Conservation (phyloP, 2,329 filamentous ascomycete genomes). For the Verticillium longisporum region DNA sequence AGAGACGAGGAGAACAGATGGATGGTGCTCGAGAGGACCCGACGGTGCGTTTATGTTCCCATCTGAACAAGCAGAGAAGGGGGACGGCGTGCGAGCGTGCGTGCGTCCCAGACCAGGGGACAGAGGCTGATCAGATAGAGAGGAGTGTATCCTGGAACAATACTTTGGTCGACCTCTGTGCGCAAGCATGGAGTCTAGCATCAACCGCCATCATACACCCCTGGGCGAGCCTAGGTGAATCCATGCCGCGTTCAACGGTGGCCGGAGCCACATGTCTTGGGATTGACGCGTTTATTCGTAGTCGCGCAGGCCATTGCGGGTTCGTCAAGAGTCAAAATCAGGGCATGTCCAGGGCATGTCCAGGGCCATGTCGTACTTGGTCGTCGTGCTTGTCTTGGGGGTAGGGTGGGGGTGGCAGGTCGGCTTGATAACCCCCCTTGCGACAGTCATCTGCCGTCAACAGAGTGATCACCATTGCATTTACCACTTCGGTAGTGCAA, state of each 20-base stretch:
- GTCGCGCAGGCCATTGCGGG: background rate
- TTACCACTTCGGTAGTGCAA: background rate
- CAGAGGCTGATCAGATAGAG: background rate
- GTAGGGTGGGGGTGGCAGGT: background rate
- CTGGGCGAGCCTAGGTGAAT: background rate
- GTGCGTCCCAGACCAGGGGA: background rate
- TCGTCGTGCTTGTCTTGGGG: no score
- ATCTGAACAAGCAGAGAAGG: background rate
- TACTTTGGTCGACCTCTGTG: background rate
- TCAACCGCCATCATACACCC: background rate
- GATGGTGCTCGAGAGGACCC: background rate
- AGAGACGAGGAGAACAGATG: background rate
- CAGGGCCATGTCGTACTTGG: no score
- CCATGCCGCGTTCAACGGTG: background rate
- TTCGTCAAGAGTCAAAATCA: background rate
- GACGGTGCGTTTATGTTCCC: background rate
- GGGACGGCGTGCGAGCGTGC: background rate
- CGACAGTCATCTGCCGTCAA: slow-evolving; percentile 1
- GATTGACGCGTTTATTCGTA: background rate
- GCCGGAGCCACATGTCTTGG: background rate
- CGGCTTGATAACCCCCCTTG: background rate
- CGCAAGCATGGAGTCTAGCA: background rate
- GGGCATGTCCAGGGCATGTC: background rate
- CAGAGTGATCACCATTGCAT: background rate
- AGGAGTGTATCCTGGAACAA: background rate